Base-by-base conservation (phyloP, 805 yeast species). In the Pichia scutulata region DNA sequence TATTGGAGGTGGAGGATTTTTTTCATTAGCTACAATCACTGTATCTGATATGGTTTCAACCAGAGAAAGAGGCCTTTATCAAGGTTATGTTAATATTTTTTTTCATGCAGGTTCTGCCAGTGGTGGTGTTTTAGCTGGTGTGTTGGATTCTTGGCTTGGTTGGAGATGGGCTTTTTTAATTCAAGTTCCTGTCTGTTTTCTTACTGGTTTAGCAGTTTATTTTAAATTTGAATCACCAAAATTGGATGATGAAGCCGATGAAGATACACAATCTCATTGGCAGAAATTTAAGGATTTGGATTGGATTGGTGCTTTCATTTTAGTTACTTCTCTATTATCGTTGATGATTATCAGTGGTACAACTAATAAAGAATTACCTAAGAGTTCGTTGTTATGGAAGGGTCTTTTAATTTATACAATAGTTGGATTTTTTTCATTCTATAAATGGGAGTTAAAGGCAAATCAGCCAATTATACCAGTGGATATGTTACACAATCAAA, bases 1-100 rank as follows among this genome's bases (percentile, higher is more conserved):
- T 19, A 76, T 86, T 50, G 96, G 96, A 23, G 96, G 93, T 12
- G 93, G 95, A 7, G 96, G 96, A 1, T 77, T 89, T 60, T 79
- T 83, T 46, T 75, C 90, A 0, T 69, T 88, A 57, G 77, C 87
- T 18, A 82, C 95, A 7, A 84, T 89, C 51, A 75, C 89, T 2
- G 76, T 84, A 57, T 79, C 87, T 25, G 96, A 89, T 65, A 70
- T 87, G 44, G 82, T 89, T 25, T 82, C 93, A 2, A 74, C 85
- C 53, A 73, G 93, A 49, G 79, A 83, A 41, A 73, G 97, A 52
- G 96, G 95, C 1, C 65, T 86, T 28, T 87, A 79, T 64, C 97
- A 89, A 62, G 97, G 97, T 0, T 63, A 86, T 47, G 85, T 85
- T 36, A 89, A 89, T 63, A 71, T 89, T 19, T 80, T 80, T 41